A percentile compares a stretch with the other conserved stretches of the same genome.
Evolutionary conservation across 2,329 filamentous ascomycete genomes (phyloP).

Genomic region (Didymella keratinophila): DNA sequence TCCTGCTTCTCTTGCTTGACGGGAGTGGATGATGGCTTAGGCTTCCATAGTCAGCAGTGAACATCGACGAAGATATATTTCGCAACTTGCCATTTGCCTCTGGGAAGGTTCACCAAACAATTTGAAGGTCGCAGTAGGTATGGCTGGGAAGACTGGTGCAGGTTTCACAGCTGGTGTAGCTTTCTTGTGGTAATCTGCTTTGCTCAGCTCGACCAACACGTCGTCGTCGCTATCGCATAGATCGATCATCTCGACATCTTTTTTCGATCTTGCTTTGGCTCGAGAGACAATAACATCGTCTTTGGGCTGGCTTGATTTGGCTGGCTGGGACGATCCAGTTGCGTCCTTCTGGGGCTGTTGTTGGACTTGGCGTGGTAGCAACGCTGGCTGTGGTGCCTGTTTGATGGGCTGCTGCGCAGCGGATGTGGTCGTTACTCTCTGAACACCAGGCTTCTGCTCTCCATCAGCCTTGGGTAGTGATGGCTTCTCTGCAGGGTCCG

Average conservation of each 20-base stretch:
- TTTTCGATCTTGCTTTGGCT: background rate
- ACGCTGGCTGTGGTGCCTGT: background rate
- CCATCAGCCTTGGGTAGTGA: background rate
- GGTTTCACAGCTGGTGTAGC: background rate
- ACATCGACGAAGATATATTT: background rate
- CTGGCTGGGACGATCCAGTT: background rate
- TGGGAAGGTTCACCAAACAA: background rate
- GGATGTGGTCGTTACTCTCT: background rate
- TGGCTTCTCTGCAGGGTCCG: background rate
- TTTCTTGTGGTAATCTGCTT: background rate
- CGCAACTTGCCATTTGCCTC: background rate
- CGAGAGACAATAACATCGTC: background rate
- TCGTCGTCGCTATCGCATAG: constrained; percentile 9
- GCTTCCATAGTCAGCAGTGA: background rate
- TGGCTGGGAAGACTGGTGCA: background rate
- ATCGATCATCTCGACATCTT: background rate
- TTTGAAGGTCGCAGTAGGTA: background rate
- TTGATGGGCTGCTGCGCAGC: background rate
- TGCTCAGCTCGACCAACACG: background rate
- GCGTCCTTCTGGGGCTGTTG: background rate
- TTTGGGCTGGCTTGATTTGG: background rate
- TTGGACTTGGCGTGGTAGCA: background rate
- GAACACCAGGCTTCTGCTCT: background rate
- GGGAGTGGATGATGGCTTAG: background rate
- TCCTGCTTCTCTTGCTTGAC: background rate